phyloP scores from a whole-genome alignment of 2,329 filamentous ascomycete genomes.

The Aspergillus sp. region DNA sequence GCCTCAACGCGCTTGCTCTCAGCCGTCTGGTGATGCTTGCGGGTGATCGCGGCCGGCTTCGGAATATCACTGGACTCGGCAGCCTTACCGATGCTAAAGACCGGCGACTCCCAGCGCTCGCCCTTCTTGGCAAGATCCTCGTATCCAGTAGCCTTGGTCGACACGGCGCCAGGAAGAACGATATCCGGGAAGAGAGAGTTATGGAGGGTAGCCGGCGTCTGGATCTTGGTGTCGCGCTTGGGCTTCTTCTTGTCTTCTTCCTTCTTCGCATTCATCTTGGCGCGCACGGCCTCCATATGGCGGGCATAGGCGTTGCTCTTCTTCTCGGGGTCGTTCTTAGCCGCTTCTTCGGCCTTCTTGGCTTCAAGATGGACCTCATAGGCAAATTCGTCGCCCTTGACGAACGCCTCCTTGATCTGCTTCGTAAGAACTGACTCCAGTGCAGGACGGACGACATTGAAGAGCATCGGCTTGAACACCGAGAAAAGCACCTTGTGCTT shows the following conservation, averaged over 20 bases:
- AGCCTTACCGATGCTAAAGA: conserved; percentile 80
- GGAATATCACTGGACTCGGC: conserved; percentile 65
- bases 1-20: conserved; percentile 10
- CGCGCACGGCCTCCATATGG: conserved; percentile 67
- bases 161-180: conserved; percentile 76
- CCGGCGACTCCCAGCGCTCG: conserved; percentile 85
- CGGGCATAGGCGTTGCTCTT: conserved; percentile 76
- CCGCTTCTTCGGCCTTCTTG: conserved; percentile 58
- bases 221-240: conserved; percentile 61
- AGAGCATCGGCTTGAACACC: conserved; percentile 75
- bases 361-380: conserved; percentile 77
- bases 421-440: conserved; percentile 84
- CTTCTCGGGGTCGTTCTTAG: conserved; percentile 60
- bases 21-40: conserved; percentile 49
- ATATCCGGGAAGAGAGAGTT: conserved; percentile 90
- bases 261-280: conserved; percentile 64
- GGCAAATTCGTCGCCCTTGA: conserved; percentile 61
- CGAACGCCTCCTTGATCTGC: conserved; percentile 74
- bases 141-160: conserved; percentile 89
- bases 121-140: conserved; percentile 78
- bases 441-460: conserved; percentile 73
- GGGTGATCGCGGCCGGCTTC: conserved; percentile 41
- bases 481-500: conserved; percentile 87
- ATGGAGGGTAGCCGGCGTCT: conserved; percentile 74
- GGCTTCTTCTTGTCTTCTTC: conserved; percentile 57